These are phyloP conservation scores for Talaromyces sp. DNA, from an alignment of 2,329 filamentous ascomycete species.

Conservation along the genomic window DNA sequence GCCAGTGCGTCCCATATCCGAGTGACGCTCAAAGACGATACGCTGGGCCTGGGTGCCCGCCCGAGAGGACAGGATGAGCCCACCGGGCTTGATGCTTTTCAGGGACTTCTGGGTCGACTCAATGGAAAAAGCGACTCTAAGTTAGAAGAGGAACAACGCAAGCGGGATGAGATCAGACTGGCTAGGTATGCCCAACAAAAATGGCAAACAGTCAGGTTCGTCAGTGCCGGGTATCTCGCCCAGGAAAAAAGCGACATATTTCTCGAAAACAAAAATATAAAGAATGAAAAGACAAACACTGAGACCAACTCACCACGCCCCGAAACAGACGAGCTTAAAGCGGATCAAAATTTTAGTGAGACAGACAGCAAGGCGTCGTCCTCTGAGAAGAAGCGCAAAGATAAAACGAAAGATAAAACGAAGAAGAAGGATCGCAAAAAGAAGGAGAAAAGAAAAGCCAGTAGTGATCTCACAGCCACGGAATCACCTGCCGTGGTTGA, in stretches of 20 bases:
- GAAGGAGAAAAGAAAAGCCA: slow-evolving; percentile 2
- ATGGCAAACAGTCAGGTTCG: slow-evolving; percentile 78
- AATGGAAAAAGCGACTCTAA: slow-evolving; percentile 80
- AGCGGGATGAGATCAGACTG: slow-evolving; percentile 64
- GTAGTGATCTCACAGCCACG: slow-evolving; percentile 22
- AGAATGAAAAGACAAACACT: slow-evolving; percentile 8
- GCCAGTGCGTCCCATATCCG: slow-evolving; percentile 82
- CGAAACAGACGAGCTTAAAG: neutral
- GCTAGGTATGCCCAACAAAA: slow-evolving; percentile 68
- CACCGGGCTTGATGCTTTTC: slow-evolving; percentile 81
- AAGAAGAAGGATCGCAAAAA: slow-evolving; percentile 20
- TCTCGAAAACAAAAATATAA: slow-evolving; percentile 28
- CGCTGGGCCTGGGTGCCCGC: slow-evolving; percentile 79
- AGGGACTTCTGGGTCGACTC: slow-evolving; percentile 76
- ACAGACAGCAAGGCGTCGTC: neutral
- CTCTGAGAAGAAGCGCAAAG: slow-evolving; percentile 3
- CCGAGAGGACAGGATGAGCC: slow-evolving; percentile 62
- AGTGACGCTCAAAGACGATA: slow-evolving; percentile 83
- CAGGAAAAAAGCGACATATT: slow-evolving; percentile 49
- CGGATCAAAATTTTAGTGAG: neutral
- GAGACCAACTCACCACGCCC: neutral
- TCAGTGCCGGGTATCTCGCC: slow-evolving; percentile 71
- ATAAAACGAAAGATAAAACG: slow-evolving; percentile 2
- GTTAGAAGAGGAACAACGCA: slow-evolving; percentile 64
- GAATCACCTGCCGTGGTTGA: slow-evolving; percentile 17